phyloP scores from a whole-genome alignment of 768 basidiomycete genomes.

The Tylopilus felleus region DNA sequence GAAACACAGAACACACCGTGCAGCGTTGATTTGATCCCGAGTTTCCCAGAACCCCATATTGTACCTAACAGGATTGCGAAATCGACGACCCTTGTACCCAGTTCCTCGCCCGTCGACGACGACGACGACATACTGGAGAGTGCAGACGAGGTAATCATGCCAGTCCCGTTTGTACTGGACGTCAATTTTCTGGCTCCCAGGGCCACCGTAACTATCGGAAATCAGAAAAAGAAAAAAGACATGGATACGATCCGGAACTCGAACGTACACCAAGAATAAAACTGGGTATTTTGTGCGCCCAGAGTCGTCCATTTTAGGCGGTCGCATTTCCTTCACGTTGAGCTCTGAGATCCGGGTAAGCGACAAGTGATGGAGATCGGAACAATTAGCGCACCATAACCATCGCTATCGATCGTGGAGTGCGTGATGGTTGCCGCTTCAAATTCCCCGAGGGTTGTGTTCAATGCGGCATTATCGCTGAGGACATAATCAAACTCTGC shows the following conservation, averaged over 20 bases:
- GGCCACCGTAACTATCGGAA: slow-evolving; percentile 78
- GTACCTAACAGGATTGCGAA: slow-evolving; percentile 85
- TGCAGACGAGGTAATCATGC: slow-evolving; percentile 83
- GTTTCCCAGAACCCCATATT: slow-evolving; percentile 90
- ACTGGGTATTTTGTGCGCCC: slow-evolving; percentile 97
- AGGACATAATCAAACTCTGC: slow-evolving; percentile 64
- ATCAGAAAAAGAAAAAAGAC: slow-evolving; percentile 1
- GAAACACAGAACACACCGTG: slow-evolving; percentile 50
- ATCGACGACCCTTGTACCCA: slow-evolving; percentile 78
- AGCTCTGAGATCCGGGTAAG: slow-evolving; percentile 52
- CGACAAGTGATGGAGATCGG: slow-evolving; percentile 14
- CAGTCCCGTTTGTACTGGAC: slow-evolving; percentile 69
- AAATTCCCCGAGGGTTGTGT: slow-evolving; percentile 61
- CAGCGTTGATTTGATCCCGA: slow-evolving; percentile 84
- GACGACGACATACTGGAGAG: slow-evolving; percentile 81
- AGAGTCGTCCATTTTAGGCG: slow-evolving; percentile 89
- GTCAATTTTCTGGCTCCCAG: slow-evolving; percentile 76
- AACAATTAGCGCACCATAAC: slow-evolving; percentile 53
- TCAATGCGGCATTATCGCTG: slow-evolving; percentile 66
- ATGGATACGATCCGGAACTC: background rate
- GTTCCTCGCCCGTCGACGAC: slow-evolving; percentile 92
- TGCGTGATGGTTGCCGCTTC: slow-evolving; percentile 67
- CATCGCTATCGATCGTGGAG: slow-evolving; percentile 75
- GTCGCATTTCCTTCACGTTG: slow-evolving; percentile 88
- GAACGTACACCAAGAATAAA: slow-evolving; percentile 72